These are phyloP conservation scores for Clarkia xantiana DNA, from an alignment of 345 rosid species.

Conservation along the genomic window DNA sequence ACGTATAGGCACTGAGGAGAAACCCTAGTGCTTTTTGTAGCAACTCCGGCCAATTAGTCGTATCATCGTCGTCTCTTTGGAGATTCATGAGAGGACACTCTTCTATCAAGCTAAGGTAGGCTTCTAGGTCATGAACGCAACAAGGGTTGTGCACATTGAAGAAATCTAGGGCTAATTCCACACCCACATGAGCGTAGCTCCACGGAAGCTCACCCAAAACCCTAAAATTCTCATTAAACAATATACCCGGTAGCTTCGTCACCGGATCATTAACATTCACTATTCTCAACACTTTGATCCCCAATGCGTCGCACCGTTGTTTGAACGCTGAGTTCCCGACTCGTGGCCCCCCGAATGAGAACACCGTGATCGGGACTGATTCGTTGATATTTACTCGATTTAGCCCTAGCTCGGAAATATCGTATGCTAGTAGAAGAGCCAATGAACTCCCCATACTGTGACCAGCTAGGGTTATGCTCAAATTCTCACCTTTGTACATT, in stretches of 20 bases:
- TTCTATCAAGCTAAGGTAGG: constrained; percentile 14
- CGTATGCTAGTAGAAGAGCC: constrained; percentile 15
- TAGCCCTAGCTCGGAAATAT: constrained; percentile 11
- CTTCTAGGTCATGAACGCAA: constrained; percentile 16
- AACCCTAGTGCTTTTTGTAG: too few relatives aligned
- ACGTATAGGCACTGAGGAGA: too few relatives aligned
- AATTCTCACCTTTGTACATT: constrained; percentile 7
- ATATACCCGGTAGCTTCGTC: constrained; percentile 12
- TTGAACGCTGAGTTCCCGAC: constrained; percentile 15
- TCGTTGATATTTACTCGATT: constrained; percentile 6
- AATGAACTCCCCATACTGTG: constrained; percentile 19
- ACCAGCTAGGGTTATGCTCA: constrained; percentile 20
- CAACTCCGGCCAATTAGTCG: too few relatives aligned
- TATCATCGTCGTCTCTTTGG: too few relatives aligned
- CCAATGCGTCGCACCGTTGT: constrained; percentile 11
- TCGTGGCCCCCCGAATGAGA: constrained; percentile 15
- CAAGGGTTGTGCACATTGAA: constrained; percentile 9
- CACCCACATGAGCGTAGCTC: constrained; percentile 18
- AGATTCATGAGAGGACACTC: constrained; percentile 1
- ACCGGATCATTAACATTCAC: constrained; percentile 17
- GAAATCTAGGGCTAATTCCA: constrained; percentile 11
- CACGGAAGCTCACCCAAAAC: neutral
- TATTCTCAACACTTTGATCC: constrained; percentile 14
- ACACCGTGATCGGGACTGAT: constrained; percentile 8
- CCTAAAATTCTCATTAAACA: constrained; percentile 10